Base-by-base conservation (phyloP, 257 asterid species). In the Solanum bulbocastanum region DNA sequence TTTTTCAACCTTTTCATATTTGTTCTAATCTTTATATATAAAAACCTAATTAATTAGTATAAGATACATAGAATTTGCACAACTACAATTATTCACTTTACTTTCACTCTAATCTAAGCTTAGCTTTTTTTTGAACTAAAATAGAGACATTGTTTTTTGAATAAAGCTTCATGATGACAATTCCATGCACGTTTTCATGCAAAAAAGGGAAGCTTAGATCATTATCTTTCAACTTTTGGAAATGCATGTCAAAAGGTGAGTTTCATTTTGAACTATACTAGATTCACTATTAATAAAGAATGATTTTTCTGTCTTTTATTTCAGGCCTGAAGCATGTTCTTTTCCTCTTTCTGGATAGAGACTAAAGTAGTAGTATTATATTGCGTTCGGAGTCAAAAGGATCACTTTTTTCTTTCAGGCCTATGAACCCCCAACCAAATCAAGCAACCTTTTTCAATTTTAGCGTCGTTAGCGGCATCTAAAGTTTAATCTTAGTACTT, bases 211-310 rank as follows among this genome's bases (percentile, higher is more conserved):
- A 5, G 44, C 8, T 71, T n/a, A 60, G 71, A 44, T 87, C 69
- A 87, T 66, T 27, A 36, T 72, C 85, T 91, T 88, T 92, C 92
- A 92, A 90, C 89, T 93, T 81, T 93, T 87, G 94, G 92, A 89
- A 90, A 88, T 83, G 32, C 72, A 65, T n/a, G 90, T 86, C 91
- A 88, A 91, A 90, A 93, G 91, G 79, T 91, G 65, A 89, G 85
- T 14, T 78, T 36, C 3, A 73, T 73, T 87, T 91, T 83, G 10
- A 56, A 65, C 16, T n/a, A 60, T 60, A 65, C 72, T 11, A 65
- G 72, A 65, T 62, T n/a, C 32, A 62, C 32, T 10, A 30, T 30
- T 30, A 30, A 62, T 4, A 22, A 62, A 23, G 71, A 10, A 16
- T n/a, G 32, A 10, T 16, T 52, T n/a, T 44, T 11, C 25, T 39